Evolutionary conservation across 1,284 basidiomycete species (phyloP).

Genomic region (Phlebopus sp.): DNA sequence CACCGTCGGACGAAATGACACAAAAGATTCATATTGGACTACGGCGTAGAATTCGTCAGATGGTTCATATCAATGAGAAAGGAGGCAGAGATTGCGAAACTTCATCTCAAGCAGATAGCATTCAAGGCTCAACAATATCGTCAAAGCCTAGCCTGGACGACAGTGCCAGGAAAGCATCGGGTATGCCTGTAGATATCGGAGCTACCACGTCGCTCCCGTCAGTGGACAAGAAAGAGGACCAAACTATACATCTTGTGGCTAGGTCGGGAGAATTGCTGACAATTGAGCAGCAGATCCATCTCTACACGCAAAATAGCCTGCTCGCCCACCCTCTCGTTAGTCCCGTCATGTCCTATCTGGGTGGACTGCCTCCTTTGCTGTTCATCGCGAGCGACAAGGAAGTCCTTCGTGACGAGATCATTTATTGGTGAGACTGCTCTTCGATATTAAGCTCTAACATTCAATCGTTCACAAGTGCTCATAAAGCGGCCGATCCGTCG

Average conservation of each 20-base stretch:
- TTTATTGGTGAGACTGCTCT: constrained; percentile 67
- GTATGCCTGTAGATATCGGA: constrained; percentile 43
- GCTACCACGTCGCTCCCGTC: constrained; percentile 44
- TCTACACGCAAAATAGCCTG: constrained; percentile 87
- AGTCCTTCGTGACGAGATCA: constrained; percentile 89
- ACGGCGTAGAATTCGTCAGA: constrained; percentile 60
- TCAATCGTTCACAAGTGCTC: constrained; percentile 58
- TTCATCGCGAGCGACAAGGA: constrained; percentile 90
- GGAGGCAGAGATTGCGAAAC: constrained; percentile 11
- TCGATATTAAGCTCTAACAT: neutral
- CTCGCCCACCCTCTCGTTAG: constrained; percentile 86
- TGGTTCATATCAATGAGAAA: constrained; percentile 38
- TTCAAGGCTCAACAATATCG: constrained; percentile 20
- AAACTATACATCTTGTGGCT: constrained; percentile 44
- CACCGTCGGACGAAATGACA: constrained; percentile 75
- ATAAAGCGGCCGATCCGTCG: constrained; percentile 86
- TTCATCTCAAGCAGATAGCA: constrained; percentile 2
- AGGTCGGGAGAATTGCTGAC: constrained; percentile 50
- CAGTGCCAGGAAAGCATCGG: constrained; percentile 11
- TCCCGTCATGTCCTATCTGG: constrained; percentile 80
- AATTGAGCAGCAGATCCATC: constrained; percentile 76
- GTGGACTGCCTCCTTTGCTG: constrained; percentile 86
- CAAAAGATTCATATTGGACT: constrained; percentile 60
- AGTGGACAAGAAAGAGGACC: constrained; percentile 32
- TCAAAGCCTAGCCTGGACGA: constrained; percentile 21